phyloP scores from a whole-genome alignment of 225 moss, liverwort and hornwort species.

The Climacium dendroides region DNA sequence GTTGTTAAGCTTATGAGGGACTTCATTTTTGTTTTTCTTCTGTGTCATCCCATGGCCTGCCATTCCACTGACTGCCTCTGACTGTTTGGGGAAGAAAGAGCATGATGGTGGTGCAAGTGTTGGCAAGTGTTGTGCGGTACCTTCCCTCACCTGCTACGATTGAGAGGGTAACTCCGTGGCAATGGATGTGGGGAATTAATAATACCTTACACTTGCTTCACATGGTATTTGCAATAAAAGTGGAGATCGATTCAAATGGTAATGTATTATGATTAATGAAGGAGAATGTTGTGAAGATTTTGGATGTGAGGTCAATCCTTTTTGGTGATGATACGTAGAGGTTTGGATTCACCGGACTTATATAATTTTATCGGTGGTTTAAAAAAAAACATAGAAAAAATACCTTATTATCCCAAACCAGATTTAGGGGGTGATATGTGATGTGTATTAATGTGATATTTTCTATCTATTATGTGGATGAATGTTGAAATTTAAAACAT shows the following conservation, averaged over 20 bases:
- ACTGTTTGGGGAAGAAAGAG: neutral
- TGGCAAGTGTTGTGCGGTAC: neutral
- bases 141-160: neutral
- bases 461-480: too few species aligned
- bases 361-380: neutral
- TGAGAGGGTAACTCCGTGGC: too few species aligned
- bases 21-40: too few species aligned
- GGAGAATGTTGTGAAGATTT: neutral
- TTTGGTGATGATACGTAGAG: too few species aligned
- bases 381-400: too few species aligned
- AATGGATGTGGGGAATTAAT: too few species aligned
- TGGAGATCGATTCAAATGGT: neutral
- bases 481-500: too few species aligned
- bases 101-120: neutral
- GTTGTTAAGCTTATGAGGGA: too few species aligned
- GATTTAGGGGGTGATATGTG: too few species aligned
- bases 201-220: neutral
- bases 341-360: neutral
- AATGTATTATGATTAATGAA: neutral
- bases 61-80: neutral
- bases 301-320: neutral
- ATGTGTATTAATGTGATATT: too few species aligned
- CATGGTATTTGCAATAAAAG: neutral
- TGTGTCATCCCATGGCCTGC: neutral
- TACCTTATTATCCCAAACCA: too few species aligned